These are phyloP conservation scores for Mycena latifolia DNA, from an alignment of 768 basidiomycete genomes.

Conservation along the genomic window DNA sequence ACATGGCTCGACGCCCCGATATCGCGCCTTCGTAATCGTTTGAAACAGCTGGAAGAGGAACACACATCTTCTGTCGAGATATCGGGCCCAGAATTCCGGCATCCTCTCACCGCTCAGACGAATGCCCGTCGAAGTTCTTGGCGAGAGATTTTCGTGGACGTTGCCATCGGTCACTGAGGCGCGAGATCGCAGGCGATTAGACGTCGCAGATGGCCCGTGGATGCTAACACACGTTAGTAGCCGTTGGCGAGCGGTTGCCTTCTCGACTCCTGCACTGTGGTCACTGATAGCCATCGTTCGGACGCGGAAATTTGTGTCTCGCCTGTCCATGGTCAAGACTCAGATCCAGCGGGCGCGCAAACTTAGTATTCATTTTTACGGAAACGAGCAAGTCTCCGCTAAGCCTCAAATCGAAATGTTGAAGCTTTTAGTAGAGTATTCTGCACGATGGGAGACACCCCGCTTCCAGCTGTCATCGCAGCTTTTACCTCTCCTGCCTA, in stretches of 20 bases:
- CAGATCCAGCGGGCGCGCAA: constrained; percentile 2
- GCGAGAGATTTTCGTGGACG: neutral
- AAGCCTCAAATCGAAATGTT: neutral
- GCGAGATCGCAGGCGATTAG: neutral
- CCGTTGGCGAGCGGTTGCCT: neutral
- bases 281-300: neutral
- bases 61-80: neutral
- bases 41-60: neutral
- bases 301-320: too few species aligned
- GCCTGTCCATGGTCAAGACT: neutral
- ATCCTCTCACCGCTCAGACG: neutral
- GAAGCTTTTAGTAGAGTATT: too few species aligned
- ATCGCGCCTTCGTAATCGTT: neutral
- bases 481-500: neutral
- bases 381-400: neutral
- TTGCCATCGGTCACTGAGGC: neutral
- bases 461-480: too few species aligned
- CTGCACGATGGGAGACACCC: too few species aligned
- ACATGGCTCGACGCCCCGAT: neutral
- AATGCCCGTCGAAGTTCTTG: neutral
- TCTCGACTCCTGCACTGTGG: neutral
- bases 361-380: constrained; percentile 5
- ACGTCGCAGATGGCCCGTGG: neutral
- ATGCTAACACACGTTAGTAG: neutral
- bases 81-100: neutral